These are phyloP conservation scores for Phytophthora idaei DNA, from an alignment of 352 stramenopile genomes.

Conservation along the genomic window DNA sequence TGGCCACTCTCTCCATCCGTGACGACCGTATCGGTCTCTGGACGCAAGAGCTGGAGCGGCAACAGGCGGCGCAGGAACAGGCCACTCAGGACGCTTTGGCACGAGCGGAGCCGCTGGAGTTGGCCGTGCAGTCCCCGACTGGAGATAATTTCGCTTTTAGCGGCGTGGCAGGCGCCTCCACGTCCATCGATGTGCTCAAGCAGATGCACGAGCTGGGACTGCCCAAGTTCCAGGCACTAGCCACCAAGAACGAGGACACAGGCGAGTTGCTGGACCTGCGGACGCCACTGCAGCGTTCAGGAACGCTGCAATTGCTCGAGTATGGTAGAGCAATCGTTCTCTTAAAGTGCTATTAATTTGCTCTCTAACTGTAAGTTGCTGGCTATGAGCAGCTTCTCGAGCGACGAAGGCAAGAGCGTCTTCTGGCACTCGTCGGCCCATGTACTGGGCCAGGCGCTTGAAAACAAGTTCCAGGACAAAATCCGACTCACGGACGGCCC, in stretches of 20 bases:
- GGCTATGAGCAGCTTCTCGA: slow-evolving; percentile 53
- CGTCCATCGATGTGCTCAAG: slow-evolving; percentile 67
- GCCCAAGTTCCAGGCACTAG: slow-evolving; percentile 68
- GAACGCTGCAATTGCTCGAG: slow-evolving; percentile 66
- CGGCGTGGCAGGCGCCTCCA: slow-evolving; percentile 48
- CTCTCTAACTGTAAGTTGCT: slow-evolving; percentile 8
- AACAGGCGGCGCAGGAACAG: slow-evolving; percentile 35
- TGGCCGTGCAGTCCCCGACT: slow-evolving; percentile 44
- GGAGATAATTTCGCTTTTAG: slow-evolving; percentile 46
- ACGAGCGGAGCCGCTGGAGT: slow-evolving; percentile 43
- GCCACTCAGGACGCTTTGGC: slow-evolving; percentile 8
- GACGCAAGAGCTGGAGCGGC: slow-evolving; percentile 57
- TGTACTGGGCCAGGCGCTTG: slow-evolving; percentile 98
- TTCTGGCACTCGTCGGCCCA: slow-evolving; percentile 99
- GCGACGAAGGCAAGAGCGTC: slow-evolving; percentile 76
- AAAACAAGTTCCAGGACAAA: slow-evolving; percentile 96
- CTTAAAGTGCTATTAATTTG: not conserved
- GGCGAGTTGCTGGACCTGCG: slow-evolving; percentile 62
- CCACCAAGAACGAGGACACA: slow-evolving; percentile 44
- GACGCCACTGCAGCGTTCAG: slow-evolving; percentile 50
- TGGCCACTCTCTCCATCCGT: slow-evolving; percentile 46
- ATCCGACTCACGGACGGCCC: slow-evolving; percentile 96
- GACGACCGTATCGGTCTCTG: slow-evolving; percentile 57
- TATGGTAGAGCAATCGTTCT: slow-evolving; percentile 29
- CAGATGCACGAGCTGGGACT: slow-evolving; percentile 56